phyloP scores from a whole-genome alignment of 73 alveolate species.

The Symbiodinium pilosum region DNA sequence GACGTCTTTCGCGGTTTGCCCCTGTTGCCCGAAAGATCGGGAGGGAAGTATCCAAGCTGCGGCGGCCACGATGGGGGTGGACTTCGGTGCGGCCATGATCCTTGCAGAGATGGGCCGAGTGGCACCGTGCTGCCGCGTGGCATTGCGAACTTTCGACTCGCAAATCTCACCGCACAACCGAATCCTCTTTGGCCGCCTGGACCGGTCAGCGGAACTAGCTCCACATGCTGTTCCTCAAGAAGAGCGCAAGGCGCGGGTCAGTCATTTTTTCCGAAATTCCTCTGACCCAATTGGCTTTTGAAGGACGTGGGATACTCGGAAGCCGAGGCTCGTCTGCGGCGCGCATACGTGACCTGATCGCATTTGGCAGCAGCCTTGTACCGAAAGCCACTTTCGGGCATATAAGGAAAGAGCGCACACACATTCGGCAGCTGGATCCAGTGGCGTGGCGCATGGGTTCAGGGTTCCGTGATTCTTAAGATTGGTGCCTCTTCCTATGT shows the following conservation, averaged over 20 bases:
- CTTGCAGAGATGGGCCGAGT: constrained; percentile 45
- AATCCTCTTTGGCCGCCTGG: constrained; percentile 67
- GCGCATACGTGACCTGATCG: constrained; percentile 23
- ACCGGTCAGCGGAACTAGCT: no score
- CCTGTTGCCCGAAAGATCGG: constrained; percentile 85
- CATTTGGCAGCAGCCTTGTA: no score
- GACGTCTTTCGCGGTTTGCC: constrained; percentile 74
- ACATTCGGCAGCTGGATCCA: not conserved
- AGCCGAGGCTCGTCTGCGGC: constrained; percentile 71
- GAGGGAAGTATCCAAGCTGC: constrained; percentile 54
- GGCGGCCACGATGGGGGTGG: constrained; percentile 39
- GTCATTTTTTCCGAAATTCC: no score
- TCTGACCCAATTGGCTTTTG: not conserved
- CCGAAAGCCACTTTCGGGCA: no score
- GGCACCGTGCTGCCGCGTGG: not conserved
- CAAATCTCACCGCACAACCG: constrained; percentile 88
- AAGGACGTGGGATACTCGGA: not conserved
- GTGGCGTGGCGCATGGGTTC: not conserved
- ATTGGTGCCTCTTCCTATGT: not conserved
- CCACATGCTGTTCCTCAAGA: no score
- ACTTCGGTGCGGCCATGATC: constrained; percentile 56
- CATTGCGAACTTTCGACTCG: not conserved
- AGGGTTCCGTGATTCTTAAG: not conserved
- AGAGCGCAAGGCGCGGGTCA: no score
- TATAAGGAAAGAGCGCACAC: not conserved